Evolutionary conservation across 495 filamentous ascomycete genomes (phyloP).

Genomic region (Penicillium silybi): DNA sequence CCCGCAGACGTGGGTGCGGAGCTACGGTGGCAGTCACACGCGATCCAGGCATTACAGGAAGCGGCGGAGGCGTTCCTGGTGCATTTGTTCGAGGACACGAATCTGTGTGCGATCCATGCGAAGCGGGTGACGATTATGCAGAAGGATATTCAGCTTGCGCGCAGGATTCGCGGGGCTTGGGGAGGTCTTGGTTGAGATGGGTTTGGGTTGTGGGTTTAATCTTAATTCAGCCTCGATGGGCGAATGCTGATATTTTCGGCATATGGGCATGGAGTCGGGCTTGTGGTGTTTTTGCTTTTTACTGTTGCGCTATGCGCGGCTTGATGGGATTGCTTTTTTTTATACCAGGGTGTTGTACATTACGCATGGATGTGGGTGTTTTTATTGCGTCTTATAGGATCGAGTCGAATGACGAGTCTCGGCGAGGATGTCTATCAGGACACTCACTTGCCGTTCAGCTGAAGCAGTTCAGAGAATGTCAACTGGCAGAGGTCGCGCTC

Average conservation of each 20-base stretch:
- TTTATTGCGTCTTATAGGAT: constrained; percentile 9
- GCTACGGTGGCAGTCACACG: constrained; percentile 88
- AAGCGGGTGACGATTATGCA: constrained; percentile 98
- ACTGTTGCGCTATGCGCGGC: not conserved
- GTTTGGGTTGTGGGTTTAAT: not conserved
- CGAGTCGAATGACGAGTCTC: not conserved
- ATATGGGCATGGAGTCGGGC: constrained; percentile 17
- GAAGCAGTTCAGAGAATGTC: not conserved
- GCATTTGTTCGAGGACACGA: constrained; percentile 92
- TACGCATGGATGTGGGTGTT: constrained; percentile 20
- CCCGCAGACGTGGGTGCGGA: constrained; percentile 49
- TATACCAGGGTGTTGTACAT: constrained; percentile 26
- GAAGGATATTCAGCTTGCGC: constrained; percentile 88
- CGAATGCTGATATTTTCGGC: constrained; percentile 1
- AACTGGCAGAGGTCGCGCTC: not conserved
- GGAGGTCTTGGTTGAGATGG: constrained; percentile 52
- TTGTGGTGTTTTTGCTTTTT: constrained; percentile 5
- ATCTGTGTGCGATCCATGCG: constrained; percentile 92
- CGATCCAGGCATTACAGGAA: constrained; percentile 86
- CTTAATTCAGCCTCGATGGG: not conserved
- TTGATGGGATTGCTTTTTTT: not conserved
- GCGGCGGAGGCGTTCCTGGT: constrained; percentile 89
- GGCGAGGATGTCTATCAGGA: not conserved
- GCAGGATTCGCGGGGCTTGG: constrained; percentile 74
- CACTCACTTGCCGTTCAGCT: not conserved